Evolutionary conservation across 306 rosid species (phyloP).

Genomic region (Gillenia trifoliata): DNA sequence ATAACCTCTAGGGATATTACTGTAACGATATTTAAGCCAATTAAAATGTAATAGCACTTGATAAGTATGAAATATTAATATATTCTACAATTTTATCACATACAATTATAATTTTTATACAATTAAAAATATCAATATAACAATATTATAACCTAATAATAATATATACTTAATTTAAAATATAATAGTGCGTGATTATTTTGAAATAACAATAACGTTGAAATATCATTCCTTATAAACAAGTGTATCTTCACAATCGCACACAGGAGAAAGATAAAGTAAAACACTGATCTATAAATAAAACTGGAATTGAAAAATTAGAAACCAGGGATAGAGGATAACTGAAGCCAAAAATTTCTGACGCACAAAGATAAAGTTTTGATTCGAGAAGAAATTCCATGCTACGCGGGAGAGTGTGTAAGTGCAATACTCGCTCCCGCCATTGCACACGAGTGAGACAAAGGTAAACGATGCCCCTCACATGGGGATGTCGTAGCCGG

Average conservation of each 20-base stretch:
- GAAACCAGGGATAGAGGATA: not conserved
- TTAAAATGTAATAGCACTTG: too few species aligned
- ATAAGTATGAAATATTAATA: too few species aligned
- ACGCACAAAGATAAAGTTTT: not conserved
- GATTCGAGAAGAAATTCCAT: not conserved
- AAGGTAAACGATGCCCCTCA: slow-evolving; percentile 10
- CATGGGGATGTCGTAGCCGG: slow-evolving; percentile 20
- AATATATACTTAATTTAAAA: too few species aligned
- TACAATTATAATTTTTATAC: too few species aligned
- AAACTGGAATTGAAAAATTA: not conserved
- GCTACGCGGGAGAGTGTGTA: not conserved
- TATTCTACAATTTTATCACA: too few species aligned
- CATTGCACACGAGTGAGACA: not conserved
- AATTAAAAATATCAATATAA: too few species aligned
- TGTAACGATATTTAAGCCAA: not conserved
- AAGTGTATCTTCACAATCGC: too few species aligned
- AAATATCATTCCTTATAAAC: too few species aligned
- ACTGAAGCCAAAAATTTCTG: not conserved
- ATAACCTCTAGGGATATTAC: not conserved
- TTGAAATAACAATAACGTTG: too few species aligned
- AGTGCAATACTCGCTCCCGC: not conserved
- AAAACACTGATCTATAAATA: not conserved
- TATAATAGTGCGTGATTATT: too few species aligned
- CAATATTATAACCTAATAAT: too few species aligned
- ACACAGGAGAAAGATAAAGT: not conserved